Base-by-base conservation (phyloP, 306 rosid genomes). In the Inga leiocalycina region DNA sequence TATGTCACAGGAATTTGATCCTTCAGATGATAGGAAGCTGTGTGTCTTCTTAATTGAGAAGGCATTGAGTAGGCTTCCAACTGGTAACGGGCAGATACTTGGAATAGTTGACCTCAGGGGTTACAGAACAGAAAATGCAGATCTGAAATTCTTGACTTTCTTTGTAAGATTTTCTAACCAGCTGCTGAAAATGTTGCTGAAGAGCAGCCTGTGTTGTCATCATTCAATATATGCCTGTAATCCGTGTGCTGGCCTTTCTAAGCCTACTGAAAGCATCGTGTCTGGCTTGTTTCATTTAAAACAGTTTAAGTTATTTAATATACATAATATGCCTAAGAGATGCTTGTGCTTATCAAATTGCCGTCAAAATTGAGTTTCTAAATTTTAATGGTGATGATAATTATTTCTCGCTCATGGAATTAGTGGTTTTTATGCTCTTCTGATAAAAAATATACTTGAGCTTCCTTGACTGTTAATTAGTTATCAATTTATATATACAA, bases 71-170 rank as follows among this genome's bases (percentile, higher is more conserved):
- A 89, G 86, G 80, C 91, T 94, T 83, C 97, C 98, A 48, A 39
- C 85, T 56, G 99, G 97, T 83, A 76, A 85, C 66, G 94, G 91
- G 75, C 93, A 92, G 65, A 86, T 94, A 49, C 92, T 94, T 52
- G 97, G 89, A 76, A 91, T 94, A 79, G 14, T 96, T 80, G 95
- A 96, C 86, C 99, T 94, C 59, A 92, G 94, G 79, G 97, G 93
- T 70, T 96, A 90, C 61, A 84, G 97, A 14, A 77, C 86, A 66
- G 87, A 83, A 80, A 96, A 96, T 88, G 88, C 98, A 59, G 99
- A 96, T 82, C 82, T 94, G 68, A 88, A 43, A 81, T 96, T 79
- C 91, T 66, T 94, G 75, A 91, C 95, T 72, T 94, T 94, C 88
- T 51, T 91, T 97, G 99, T 96, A 92, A 85, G 64, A 3, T 57